phyloP scores from a whole-genome alignment of 805 yeast species.

The Suhomyces vadensis region DNA sequence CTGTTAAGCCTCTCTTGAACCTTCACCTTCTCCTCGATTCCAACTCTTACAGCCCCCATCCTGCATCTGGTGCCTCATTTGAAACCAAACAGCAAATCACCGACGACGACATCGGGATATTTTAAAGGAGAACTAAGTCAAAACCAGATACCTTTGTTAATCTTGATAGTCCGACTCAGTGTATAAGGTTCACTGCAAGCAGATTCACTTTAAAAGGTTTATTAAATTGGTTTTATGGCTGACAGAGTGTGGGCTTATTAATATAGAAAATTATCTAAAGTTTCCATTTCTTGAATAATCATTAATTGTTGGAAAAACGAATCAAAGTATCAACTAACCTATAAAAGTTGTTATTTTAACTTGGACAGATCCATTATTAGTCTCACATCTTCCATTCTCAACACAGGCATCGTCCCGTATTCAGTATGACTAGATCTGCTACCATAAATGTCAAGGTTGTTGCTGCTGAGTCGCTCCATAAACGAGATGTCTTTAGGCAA shows the following conservation, averaged over 20 bases:
- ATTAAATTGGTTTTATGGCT: neutral
- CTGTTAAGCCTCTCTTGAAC: neutral
- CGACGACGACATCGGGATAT: slow-evolving; percentile 1
- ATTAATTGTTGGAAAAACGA: neutral
- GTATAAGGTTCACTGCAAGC: neutral
- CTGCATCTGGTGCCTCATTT: slow-evolving; percentile 1
- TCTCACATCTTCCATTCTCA: neutral
- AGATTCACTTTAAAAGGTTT: neutral
- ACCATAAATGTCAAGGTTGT: slow-evolving; percentile 70
- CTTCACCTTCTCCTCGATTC: neutral
- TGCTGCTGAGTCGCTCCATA: slow-evolving; percentile 94
- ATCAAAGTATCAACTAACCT: neutral
- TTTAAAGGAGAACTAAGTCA: neutral
- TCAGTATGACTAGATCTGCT: slow-evolving; percentile 16
- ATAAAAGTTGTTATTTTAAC: too few species aligned
- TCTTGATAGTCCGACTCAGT: neutral
- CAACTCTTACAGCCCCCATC: slow-evolving; percentile 2
- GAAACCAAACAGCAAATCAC: slow-evolving; percentile 2
- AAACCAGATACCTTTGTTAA: neutral
- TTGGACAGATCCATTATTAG: too few species aligned
- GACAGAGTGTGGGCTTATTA: neutral
- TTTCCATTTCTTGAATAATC: neutral
- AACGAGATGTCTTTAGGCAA: slow-evolving; percentile 90
- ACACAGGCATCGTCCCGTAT: neutral
- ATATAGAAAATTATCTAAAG: neutral